These are phyloP conservation scores for Kewa caespitosa DNA, from an alignment of 179 eudicot species.

Conservation along the genomic window DNA sequence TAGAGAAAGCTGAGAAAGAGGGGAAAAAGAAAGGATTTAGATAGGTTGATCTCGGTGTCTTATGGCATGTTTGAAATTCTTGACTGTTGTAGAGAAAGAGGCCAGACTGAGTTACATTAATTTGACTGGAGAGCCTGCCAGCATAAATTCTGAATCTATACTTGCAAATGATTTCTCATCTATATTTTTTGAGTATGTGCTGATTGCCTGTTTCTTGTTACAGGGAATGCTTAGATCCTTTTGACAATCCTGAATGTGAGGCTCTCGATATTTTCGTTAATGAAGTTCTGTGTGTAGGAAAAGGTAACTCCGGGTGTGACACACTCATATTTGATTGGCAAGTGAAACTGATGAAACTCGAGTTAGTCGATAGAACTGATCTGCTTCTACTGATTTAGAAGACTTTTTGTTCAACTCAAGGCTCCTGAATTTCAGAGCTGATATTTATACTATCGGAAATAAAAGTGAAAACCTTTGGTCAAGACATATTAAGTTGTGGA, in stretches of 20 bases:
- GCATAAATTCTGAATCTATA: background rate
- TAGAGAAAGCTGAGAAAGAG: background rate
- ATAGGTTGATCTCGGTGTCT: background rate
- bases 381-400: too few relatives aligned
- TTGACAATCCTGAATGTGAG: constrained; percentile 88
- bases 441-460: too few relatives aligned
- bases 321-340: background rate
- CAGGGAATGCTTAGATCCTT: constrained; percentile 93
- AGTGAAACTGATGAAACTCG: too few relatives aligned
- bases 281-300: constrained; percentile 72
- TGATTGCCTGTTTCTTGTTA: constrained; percentile 12
- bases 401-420: too few relatives aligned
- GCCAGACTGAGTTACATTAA: too few relatives aligned
- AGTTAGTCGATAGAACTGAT: too few relatives aligned
- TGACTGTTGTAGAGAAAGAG: too few relatives aligned
- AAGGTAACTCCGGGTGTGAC: constrained; percentile 42
- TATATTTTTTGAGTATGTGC: background rate
- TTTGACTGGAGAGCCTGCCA: background rate
- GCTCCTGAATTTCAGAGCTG: too few relatives aligned
- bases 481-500: too few relatives aligned
- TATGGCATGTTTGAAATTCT: background rate
- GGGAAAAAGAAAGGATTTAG: background rate
- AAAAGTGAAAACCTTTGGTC: too few relatives aligned
- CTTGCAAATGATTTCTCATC: background rate
- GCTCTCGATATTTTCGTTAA: constrained; percentile 86